These are phyloP conservation scores for Acmispon strigosus DNA, from an alignment of 306 rosid genomes.

Conservation along the genomic window DNA sequence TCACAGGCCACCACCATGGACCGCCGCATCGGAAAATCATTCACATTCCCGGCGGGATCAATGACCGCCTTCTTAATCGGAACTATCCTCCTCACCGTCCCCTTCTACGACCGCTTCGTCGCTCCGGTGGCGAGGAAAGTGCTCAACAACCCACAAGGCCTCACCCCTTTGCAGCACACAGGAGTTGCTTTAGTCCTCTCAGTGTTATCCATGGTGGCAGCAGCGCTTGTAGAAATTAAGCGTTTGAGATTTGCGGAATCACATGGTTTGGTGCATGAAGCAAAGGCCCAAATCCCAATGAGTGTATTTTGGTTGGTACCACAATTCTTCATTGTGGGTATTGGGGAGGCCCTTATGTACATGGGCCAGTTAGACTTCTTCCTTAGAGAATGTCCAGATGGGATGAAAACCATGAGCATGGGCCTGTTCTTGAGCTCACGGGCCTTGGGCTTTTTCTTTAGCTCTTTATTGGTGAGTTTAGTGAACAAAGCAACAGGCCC, in stretches of 20 bases:
- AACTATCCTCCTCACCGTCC: constrained; percentile 63
- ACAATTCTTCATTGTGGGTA: constrained; percentile 69
- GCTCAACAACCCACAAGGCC: constrained; percentile 54
- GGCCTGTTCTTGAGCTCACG: constrained; percentile 80
- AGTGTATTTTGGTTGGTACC: constrained; percentile 78
- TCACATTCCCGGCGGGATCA: constrained; percentile 69
- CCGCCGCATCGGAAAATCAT: constrained; percentile 59
- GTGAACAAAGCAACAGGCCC: constrained; percentile 55
- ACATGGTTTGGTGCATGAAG: constrained; percentile 19
- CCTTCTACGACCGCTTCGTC: constrained; percentile 57
- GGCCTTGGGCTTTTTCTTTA: constrained; percentile 65
- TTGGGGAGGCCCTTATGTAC: constrained; percentile 76
- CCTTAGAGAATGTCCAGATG: constrained; percentile 76
- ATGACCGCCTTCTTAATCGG: constrained; percentile 65
- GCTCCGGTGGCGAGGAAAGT: constrained; percentile 33
- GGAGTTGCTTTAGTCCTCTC: constrained; percentile 65
- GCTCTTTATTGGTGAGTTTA: constrained; percentile 55
- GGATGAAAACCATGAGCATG: constrained; percentile 93
- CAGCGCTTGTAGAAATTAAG: constrained; percentile 45
- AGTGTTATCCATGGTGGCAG: constrained; percentile 47
- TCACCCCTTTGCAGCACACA: constrained; percentile 60
- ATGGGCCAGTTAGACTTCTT: constrained; percentile 80
- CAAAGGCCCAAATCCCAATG: constrained; percentile 27
- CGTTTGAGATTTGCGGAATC: constrained; percentile 36
- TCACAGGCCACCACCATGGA: constrained; percentile 87